phyloP scores from a whole-genome alignment of 179 eudicot species.

The Nepenthes alata region DNA sequence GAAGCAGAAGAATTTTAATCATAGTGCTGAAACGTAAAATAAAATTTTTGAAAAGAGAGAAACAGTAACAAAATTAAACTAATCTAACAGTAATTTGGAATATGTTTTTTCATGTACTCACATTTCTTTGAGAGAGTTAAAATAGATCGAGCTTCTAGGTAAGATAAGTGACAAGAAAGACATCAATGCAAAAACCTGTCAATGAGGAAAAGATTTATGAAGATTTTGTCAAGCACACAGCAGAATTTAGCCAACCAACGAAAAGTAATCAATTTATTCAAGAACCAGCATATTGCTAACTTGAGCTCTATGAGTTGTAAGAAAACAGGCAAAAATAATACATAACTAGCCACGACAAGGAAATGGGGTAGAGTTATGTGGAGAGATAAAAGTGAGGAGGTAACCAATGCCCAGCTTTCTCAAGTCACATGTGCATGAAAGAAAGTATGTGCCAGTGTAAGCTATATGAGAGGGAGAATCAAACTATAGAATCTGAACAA shows the following conservation, averaged over 20 bases:
- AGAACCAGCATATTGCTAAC: too few species aligned
- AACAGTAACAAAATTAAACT: background rate
- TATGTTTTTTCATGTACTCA: constrained; percentile 27
- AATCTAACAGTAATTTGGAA: background rate
- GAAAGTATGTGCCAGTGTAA: too few species aligned
- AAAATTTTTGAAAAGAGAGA: background rate
- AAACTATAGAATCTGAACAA: too few species aligned
- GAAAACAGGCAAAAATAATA: background rate
- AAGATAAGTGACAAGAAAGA: constrained; percentile 76
- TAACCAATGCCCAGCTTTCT: too few species aligned
- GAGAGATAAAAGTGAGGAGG: too few species aligned
- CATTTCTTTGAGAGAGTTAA: constrained; percentile 82
- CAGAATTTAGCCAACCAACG: too few species aligned
- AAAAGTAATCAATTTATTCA: too few species aligned
- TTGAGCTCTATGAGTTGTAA: too few species aligned
- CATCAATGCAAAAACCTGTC: constrained; percentile 85
- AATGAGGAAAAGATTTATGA: constrained; percentile 6
- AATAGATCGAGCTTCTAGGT: constrained; percentile 68
- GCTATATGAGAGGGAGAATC: too few species aligned
- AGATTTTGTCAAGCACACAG: background rate
- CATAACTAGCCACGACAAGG: background rate
- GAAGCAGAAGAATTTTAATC: background rate
- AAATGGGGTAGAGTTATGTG: too few species aligned
- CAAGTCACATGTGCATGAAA: too few species aligned
- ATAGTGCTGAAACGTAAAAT: background rate